phyloP scores from a whole-genome alignment of 2,329 filamentous ascomycete genomes.

The Penicillium palitans region DNA sequence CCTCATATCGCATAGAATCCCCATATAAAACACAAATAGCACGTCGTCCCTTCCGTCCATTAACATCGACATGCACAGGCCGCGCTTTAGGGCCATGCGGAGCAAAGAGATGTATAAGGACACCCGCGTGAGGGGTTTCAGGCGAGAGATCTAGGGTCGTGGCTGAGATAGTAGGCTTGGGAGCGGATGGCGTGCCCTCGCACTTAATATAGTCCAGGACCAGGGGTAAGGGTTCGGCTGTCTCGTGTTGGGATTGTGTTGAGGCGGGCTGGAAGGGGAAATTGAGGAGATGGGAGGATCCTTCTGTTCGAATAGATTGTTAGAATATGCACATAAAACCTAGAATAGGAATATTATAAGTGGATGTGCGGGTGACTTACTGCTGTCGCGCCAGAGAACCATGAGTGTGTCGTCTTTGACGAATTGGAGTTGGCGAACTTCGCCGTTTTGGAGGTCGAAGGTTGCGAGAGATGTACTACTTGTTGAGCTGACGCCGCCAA shows the following conservation, averaged over 20 bases:
- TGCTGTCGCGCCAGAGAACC: conserved; percentile 52
- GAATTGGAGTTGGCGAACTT: conserved; percentile 64
- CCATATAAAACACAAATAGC: conserved; percentile 57
- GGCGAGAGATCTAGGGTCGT: conserved; percentile 25
- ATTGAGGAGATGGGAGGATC: conserved; percentile 36
- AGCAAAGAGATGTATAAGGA: conserved; percentile 51
- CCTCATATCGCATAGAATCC: conserved; percentile 54
- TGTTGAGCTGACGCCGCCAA: conserved; percentile 60
- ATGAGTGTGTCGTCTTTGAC: conserved; percentile 63
- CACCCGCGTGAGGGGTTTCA: conserved; percentile 16
- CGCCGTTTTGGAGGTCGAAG: conserved; percentile 36
- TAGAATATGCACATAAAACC: not conserved
- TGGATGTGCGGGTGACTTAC: conserved; percentile 22
- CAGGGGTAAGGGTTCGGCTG: conserved; percentile 11
- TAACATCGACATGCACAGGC: conserved; percentile 54
- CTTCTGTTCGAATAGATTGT: conserved; percentile 19
- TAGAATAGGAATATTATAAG: not conserved
- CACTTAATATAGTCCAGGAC: conserved; percentile 24
- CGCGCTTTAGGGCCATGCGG: conserved; percentile 45
- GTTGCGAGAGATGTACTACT: conserved; percentile 33
- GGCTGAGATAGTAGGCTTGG: conserved; percentile 14
- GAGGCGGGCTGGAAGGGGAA: conserved; percentile 32
- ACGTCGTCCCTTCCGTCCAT: conserved; percentile 55
- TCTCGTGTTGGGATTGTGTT: not conserved
- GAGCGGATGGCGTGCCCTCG: conserved; percentile 10